Base-by-base conservation (phyloP, 352 stramenopile species). In the Globisporangium paddicum region DNA sequence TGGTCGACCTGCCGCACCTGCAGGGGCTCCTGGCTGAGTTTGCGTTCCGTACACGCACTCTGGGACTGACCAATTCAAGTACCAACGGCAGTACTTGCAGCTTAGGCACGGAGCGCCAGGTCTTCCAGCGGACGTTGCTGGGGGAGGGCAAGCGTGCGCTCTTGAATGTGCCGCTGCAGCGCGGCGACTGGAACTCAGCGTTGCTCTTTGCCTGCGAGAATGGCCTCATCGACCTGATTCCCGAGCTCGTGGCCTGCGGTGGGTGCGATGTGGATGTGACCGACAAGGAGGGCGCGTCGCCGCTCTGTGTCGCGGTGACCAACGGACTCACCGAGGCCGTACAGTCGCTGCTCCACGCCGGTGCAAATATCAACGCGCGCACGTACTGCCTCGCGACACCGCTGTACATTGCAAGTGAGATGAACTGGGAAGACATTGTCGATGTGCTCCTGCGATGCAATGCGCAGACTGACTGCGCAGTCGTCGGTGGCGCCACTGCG, bases 351-450 rank as follows among this genome's bases (percentile, higher is more conserved):
- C 38, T 95, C 6, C 44, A 59, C 32, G 57, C 64, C 48, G 82
- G 82, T 14, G 68, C 79, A 0, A 66, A 88, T 40, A 60, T 89
- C 21, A 79, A 95, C 59, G 75, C 72, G 48, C 82, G 82, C 28
- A 86, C 82, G 5, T 51, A 80, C 23, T 83, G 67, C 32, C 68
- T 90, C 25, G 80, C 75, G 2, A 91, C 85, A 21, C 85, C 85
- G 16, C 73, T 95, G 23, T 91, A 93, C 62, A 76, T 91, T 11
- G 82, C 82, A 9, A 84, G 75, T 26, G 82, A 91, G 54, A 82
- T 86, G 63, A 81, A 87, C 49, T 88, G 76, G 67, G 82, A 90
- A 38, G 71, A 86, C 7, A 60, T 91, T 11, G 67, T 93, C 32
- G 77, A 86, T 19, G 58, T 83, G 32, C 45, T 95, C 44, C 76